Percentiles rank a stretch among this genome's conserved stretches.
These are phyloP conservation scores for Taphrina betulina DNA, from an alignment of 1,139 yeast species.

Conservation along the genomic window DNA sequence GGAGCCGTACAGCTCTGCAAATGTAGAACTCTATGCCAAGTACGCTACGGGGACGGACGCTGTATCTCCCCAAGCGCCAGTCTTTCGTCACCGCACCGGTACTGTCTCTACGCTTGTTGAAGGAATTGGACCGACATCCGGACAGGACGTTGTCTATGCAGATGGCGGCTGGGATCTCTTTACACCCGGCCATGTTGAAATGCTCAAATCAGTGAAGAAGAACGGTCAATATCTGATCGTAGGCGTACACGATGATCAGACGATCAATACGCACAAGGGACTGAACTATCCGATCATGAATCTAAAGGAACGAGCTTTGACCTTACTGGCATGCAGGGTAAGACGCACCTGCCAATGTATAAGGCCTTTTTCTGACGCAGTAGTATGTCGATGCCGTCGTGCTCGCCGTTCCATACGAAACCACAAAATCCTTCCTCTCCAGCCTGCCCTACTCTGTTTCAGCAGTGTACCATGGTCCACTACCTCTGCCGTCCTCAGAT, in stretches of 20 bases:
- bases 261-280: conserved; percentile 60
- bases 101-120: conserved; percentile 41
- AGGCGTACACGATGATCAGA: conserved; percentile 64
- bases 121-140: conserved; percentile 29
- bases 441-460: conserved; percentile 44
- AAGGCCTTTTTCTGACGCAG: neutral
- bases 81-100: conserved; percentile 33
- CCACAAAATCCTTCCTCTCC: conserved; percentile 49
- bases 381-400: conserved; percentile 46
- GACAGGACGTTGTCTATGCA: conserved; percentile 50
- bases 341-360: neutral
- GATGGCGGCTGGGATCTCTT: conserved; percentile 91
- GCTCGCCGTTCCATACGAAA: conserved; percentile 64
- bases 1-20: conserved; percentile 9
- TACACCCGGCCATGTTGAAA: conserved; percentile 88
- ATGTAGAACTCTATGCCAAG: conserved; percentile 22
- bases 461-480: conserved; percentile 65
- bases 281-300: conserved; percentile 83
- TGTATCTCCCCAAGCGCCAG: conserved; percentile 12
- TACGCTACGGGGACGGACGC: conserved; percentile 41
- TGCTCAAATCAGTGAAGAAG: conserved; percentile 52
- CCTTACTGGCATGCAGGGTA: conserved; percentile 75
- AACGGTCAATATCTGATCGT: conserved; percentile 56
- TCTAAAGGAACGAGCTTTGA: conserved; percentile 74
- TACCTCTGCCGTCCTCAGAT: conserved; percentile 42